A percentile compares a stretch with the other conserved stretches of the same genome.
These are phyloP conservation scores for Calonectria naviculata DNA, from an alignment of 2,329 filamentous ascomycete genomes.

Conservation along the genomic window DNA sequence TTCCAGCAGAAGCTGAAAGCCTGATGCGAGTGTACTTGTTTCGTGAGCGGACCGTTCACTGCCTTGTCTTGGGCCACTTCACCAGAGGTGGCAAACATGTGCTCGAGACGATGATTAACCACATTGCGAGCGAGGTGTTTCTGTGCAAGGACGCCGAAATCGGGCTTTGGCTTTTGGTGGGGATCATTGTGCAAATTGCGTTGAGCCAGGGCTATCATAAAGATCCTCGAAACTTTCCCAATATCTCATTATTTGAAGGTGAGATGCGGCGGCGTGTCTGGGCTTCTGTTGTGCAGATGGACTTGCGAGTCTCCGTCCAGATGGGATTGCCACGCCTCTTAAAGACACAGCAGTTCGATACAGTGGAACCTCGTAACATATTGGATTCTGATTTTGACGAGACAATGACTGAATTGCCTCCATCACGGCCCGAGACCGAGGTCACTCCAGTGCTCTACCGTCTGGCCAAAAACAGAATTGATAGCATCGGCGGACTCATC, in stretches of 20 bases:
- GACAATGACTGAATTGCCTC: slow-evolving; percentile 46
- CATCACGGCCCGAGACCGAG: slow-evolving; percentile 44
- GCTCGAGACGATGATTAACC: not conserved
- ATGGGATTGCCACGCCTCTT: slow-evolving; percentile 59
- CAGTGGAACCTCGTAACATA: slow-evolving; percentile 49
- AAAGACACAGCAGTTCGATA: slow-evolving; percentile 20
- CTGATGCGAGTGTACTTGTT: not conserved
- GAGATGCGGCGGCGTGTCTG: slow-evolving; percentile 60
- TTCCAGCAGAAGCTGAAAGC: not conserved
- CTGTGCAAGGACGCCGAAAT: slow-evolving; percentile 43
- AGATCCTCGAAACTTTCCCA: slow-evolving; percentile 53
- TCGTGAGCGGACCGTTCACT: not conserved
- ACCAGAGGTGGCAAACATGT: not conserved
- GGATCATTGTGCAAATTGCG: slow-evolving; percentile 46
- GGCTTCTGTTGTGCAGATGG: slow-evolving; percentile 52
- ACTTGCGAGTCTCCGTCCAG: slow-evolving; percentile 55
- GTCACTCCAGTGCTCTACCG: slow-evolving; percentile 37
- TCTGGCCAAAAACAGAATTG: slow-evolving; percentile 40
- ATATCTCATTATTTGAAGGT: slow-evolving; percentile 48
- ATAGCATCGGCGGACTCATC: slow-evolving; percentile 36
- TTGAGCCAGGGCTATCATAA: slow-evolving; percentile 56
- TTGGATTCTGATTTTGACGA: slow-evolving; percentile 55
- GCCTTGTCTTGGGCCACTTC: not conserved
- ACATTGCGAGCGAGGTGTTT: slow-evolving; percentile 14
- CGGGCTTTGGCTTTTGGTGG: slow-evolving; percentile 48